Evolutionary conservation across 2,329 filamentous ascomycete species (phyloP).

Genomic region (Parascedosporium putredinis): DNA sequence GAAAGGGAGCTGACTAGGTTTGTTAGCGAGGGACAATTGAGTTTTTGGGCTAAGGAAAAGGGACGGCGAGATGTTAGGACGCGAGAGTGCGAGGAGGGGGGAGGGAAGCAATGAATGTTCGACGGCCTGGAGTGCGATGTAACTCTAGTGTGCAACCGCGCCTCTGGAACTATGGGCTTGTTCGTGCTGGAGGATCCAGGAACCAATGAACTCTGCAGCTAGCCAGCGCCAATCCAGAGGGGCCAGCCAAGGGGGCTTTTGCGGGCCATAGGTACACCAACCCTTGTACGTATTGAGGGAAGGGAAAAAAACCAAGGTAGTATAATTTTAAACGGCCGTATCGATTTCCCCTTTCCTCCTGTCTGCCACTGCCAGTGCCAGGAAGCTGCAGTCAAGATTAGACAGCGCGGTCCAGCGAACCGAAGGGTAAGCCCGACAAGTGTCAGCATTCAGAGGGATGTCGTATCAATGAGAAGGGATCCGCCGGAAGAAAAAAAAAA

Average conservation of each 20-base stretch:
- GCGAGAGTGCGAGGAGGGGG: not conserved
- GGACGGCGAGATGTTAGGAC: not conserved
- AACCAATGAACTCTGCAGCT: constrained; percentile 7
- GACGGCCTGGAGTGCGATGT: constrained; percentile 1
- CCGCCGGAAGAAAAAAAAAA: not conserved
- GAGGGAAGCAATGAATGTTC: not conserved
- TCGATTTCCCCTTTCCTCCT: constrained; percentile 9
- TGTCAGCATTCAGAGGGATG: not conserved
- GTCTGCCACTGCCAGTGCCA: not conserved
- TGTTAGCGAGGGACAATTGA: too few species aligned
- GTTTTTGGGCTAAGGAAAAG: too few species aligned
- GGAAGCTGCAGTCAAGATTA: not conserved
- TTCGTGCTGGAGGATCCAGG: constrained; percentile 4
- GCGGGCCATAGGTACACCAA: constrained; percentile 5
- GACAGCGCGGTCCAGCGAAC: not conserved
- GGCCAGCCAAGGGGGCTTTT: constrained; percentile 1
- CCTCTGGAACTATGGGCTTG: constrained; percentile 1
- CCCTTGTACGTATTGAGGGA: constrained; percentile 6
- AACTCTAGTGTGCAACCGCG: constrained; percentile 4
- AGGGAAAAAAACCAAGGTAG: constrained; percentile 7
- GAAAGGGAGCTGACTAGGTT: too few species aligned
- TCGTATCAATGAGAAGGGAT: not conserved
- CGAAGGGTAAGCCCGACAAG: not conserved
- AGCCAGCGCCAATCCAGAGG: constrained; percentile 1
- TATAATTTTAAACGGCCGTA: constrained; percentile 8